Evolutionary conservation across 2,329 filamentous ascomycete genomes (phyloP).

Genomic region (Podosphaera aphanis): DNA sequence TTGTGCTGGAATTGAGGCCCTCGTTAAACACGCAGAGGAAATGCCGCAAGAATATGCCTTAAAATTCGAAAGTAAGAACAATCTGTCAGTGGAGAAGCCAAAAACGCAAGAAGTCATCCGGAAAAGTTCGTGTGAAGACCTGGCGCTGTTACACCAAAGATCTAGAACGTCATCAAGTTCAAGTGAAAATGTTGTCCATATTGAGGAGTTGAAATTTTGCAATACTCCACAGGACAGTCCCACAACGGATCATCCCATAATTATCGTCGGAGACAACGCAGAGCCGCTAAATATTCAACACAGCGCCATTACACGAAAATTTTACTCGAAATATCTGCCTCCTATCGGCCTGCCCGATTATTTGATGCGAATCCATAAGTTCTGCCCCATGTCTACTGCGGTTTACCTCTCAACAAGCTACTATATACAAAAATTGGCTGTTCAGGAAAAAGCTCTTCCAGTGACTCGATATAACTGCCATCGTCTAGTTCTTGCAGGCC

Average conservation of each 20-base stretch:
- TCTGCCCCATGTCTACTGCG: slow-evolving; percentile 79
- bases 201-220: slow-evolving; percentile 32
- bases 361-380: slow-evolving; percentile 63
- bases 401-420: slow-evolving; percentile 77
- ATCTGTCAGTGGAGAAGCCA: neutral
- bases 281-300: slow-evolving; percentile 58
- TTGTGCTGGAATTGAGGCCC: slow-evolving; percentile 43
- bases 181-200: slow-evolving; percentile 16
- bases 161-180: slow-evolving; percentile 10
- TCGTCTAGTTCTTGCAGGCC: slow-evolving; percentile 57
- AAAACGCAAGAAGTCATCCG: slow-evolving; percentile 27
- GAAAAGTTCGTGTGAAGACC: slow-evolving; percentile 27
- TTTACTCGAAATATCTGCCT: slow-evolving; percentile 73
- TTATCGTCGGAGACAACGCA: slow-evolving; percentile 42
- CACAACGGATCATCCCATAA: slow-evolving; percentile 22
- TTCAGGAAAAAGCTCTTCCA: slow-evolving; percentile 53
- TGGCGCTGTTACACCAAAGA: slow-evolving; percentile 13
- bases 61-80: too few species aligned
- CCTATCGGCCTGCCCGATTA: slow-evolving; percentile 69
- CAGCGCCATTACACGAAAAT: slow-evolving; percentile 69
- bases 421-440: slow-evolving; percentile 66
- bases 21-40: slow-evolving; percentile 30
- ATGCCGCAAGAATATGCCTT: slow-evolving; percentile 19
- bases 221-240: slow-evolving; percentile 13
- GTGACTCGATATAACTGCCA: slow-evolving; percentile 73